Conservation (phyloP, 2,329 filamentous ascomycete species). For the Colletotrichum ledebouriae region DNA sequence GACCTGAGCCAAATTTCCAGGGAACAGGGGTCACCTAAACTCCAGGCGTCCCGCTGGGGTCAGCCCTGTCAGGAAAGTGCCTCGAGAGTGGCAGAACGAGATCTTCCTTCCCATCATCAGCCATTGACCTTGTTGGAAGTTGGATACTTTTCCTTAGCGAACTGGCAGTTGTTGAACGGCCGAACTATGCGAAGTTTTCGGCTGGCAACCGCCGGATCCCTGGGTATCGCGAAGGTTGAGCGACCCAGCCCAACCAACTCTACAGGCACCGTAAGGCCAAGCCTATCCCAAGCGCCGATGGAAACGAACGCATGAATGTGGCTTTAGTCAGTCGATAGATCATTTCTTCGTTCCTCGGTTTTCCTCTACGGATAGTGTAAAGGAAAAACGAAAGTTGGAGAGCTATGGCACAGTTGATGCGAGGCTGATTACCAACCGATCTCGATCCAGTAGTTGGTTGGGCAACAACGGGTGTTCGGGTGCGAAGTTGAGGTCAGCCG, state of each 20-base stretch:
- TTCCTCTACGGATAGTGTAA: neutral
- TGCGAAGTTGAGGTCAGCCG: constrained; percentile 38
- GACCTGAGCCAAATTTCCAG: constrained; percentile 26
- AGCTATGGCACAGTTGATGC: neutral
- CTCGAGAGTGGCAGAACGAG: constrained; percentile 29
- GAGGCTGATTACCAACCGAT: constrained; percentile 20
- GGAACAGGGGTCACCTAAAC: constrained; percentile 37
- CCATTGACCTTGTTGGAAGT: constrained; percentile 41
- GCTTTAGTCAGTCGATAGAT: constrained; percentile 33
- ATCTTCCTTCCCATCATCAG: constrained; percentile 33
- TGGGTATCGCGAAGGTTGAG: constrained; percentile 19
- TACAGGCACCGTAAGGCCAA: constrained; percentile 12
- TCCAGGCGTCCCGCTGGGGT: constrained; percentile 42
- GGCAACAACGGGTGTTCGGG: constrained; percentile 38
- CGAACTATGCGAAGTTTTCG: constrained; percentile 9
- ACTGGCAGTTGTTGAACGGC: constrained; percentile 4
- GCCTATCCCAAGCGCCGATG: constrained; percentile 6
- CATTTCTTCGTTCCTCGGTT: constrained; percentile 11
- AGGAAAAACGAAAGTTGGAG: constrained; percentile 5
- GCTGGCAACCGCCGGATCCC: neutral
- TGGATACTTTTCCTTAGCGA: constrained; percentile 23
- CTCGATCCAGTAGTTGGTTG: constrained; percentile 26
- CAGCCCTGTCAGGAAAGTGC: constrained; percentile 41
- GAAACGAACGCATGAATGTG: constrained; percentile 30
- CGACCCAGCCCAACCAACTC: constrained; percentile 1